Evolutionary conservation across 2,329 filamentous ascomycete genomes (phyloP), one percentile per base, ranked within the genome.

Genomic region (Pseudogymnoascus sp.): DNA sequence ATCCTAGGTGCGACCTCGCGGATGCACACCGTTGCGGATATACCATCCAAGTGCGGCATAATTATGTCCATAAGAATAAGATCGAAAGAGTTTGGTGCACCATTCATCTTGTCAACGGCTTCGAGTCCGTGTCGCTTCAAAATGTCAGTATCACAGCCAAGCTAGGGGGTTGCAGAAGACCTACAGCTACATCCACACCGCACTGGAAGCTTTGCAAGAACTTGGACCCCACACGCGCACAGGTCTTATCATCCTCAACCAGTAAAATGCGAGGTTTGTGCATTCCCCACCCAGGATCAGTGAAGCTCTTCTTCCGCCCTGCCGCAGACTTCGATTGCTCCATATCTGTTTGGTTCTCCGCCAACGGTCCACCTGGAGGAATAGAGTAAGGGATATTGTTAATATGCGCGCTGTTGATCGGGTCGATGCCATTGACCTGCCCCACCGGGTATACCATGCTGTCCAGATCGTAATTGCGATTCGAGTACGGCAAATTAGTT

Each of bases 1-100:
- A 90, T 87, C 5, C 87, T 85, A 39, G 86, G 85, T 67, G 92
- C 87, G 66, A 93, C 91, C 72, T 96, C 90, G 62, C 93, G 86
- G 68, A 99, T 97, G 66, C 96, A 86, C 71, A 95, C 90, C 64
- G 92, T 96, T 2, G 95, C 93, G 14, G 93, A 96, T 5, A 97
- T 92, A 69, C 95, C 95, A 71, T 97, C 95, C 62, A 97, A 81
- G 68, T 93, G 89, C 5, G 95, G 95, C 95, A 99, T 97, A 69
- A 99, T 96, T 68, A 99, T 93, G 73, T 95, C 90, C 90, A 93
- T 93, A 66, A 93, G 84, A 67, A 93, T 91, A 62, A 89, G 77
- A 68, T 89, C 85, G 69, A 83, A 88, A 34, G 82, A 75, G 29
- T 77, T 75, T 6, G 74, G 73, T 16, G 64, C 66, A 8, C 80